phyloP scores from a whole-genome alignment of 768 basidiomycete genomes.

The Astraeus odoratus region DNA sequence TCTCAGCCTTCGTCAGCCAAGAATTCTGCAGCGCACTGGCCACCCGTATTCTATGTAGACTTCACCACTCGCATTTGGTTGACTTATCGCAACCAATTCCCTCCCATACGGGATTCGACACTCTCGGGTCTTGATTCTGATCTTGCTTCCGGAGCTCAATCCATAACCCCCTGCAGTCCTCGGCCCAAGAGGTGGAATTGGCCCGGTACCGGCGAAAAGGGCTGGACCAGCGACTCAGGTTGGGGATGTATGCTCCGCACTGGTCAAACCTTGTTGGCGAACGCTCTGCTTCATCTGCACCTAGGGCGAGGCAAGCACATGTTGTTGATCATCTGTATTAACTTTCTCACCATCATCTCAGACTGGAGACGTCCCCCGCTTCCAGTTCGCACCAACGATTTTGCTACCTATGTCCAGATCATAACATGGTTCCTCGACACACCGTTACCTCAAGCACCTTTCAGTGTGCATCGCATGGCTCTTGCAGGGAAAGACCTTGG shows the following conservation, averaged over 20 bases:
- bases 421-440: conserved; percentile 94
- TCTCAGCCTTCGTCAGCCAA: conserved; percentile 29
- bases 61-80: conserved; percentile 87
- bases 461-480: conserved; percentile 95
- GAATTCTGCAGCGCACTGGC: conserved; percentile 49
- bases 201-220: conserved; percentile 59
- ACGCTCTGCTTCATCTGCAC: conserved; percentile 68
- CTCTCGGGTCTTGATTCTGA: conserved; percentile 37
- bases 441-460: conserved; percentile 76
- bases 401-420: conserved; percentile 85
- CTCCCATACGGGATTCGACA: conserved; percentile 65
- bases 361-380: conserved; percentile 81
- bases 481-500: conserved; percentile 91
- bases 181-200: conserved; percentile 55
- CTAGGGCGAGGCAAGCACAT: conserved; percentile 56
- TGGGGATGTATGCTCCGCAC: conserved; percentile 94
- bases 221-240: conserved; percentile 78
- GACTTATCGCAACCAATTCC: conserved; percentile 85
- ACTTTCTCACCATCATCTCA: conserved; percentile 26
- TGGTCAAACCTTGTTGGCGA: conserved; percentile 78
- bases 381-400: conserved; percentile 52
- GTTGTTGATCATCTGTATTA: conserved; percentile 2
- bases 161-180: conserved; percentile 35
- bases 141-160: conserved; percentile 22
- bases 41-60: conserved; percentile 78